phyloP scores from a whole-genome alignment of 2,329 filamentous ascomycete genomes.

The Venturia asperata region DNA sequence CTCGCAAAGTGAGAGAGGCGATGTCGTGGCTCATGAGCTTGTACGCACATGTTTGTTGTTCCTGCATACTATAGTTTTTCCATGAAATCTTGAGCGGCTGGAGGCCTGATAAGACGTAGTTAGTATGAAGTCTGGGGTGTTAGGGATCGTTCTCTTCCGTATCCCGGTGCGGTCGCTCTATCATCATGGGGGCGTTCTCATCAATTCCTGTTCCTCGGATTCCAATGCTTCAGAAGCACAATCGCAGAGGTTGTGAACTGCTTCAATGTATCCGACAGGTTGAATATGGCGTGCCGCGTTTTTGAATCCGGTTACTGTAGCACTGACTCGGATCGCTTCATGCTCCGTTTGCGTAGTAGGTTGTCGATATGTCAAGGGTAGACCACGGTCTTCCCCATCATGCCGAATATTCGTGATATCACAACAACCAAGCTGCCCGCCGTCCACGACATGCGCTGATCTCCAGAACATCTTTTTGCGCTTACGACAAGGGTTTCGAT shows the following conservation, averaged over 20 bases:
- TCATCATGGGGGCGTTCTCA: neutral
- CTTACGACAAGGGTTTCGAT: neutral
- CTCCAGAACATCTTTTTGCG: neutral
- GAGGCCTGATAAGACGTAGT: too few species aligned
- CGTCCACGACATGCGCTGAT: neutral
- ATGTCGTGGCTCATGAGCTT: too few species aligned
- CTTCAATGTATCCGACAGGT: neutral
- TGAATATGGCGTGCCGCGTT: neutral
- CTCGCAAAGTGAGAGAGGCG: too few species aligned
- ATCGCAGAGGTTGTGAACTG: neutral
- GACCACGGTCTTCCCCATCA: neutral
- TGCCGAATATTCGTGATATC: neutral
- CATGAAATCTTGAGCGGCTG: too few species aligned
- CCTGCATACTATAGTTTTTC: too few species aligned
- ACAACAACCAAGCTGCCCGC: neutral
- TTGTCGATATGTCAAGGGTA: neutral
- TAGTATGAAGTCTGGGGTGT: too few species aligned
- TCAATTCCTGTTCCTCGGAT: too few species aligned
- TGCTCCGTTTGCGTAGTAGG: neutral
- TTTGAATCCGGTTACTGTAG: neutral
- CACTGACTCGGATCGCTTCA: neutral
- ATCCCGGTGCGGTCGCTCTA: too few species aligned
- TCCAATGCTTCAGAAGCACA: neutral
- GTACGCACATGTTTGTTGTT: too few species aligned
- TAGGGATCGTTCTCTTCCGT: too few species aligned